phyloP scores from a whole-genome alignment of 2,329 filamentous ascomycete genomes.

The Sarocladium oryzae region DNA sequence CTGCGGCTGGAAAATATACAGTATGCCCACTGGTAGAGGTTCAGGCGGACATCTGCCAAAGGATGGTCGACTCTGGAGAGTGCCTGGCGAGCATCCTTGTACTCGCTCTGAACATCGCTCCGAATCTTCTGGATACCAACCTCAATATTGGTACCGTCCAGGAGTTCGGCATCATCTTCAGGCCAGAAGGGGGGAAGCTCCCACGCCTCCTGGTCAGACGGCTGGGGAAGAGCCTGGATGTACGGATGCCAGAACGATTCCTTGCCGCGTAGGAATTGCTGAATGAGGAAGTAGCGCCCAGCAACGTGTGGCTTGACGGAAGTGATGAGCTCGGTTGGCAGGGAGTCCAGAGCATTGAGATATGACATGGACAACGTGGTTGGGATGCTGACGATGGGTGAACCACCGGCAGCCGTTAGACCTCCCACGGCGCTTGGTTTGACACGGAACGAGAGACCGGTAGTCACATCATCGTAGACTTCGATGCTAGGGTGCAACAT shows the following conservation, averaged over 20 bases:
- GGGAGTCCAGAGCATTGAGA: constrained; percentile 42
- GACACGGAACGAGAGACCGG: constrained; percentile 49
- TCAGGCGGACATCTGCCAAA: constrained; percentile 9
- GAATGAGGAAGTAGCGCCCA: constrained; percentile 62
- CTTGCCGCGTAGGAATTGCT: constrained; percentile 53
- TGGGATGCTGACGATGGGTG: constrained; percentile 44
- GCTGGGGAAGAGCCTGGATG: constrained; percentile 57
- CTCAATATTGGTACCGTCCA: constrained; percentile 48
- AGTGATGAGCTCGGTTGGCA: constrained; percentile 45
- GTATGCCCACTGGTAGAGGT: constrained; percentile 58
- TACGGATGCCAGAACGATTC: constrained; percentile 64
- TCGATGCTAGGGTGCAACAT: constrained; percentile 44
- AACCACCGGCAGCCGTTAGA: not conserved
- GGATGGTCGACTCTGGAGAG: constrained; percentile 18
- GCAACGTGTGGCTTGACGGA: constrained; percentile 50
- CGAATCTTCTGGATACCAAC: constrained; percentile 44
- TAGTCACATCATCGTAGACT: constrained; percentile 43
- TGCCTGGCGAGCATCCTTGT: constrained; percentile 32
- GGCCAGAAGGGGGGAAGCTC: constrained; percentile 59
- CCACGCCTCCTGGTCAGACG: constrained; percentile 43
- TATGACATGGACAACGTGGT: constrained; percentile 51
- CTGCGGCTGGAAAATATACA: constrained; percentile 59
- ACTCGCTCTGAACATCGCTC: constrained; percentile 38
- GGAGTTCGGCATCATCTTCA: constrained; percentile 49
- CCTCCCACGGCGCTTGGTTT: constrained; percentile 18